Evolutionary conservation across 805 yeast genomes (phyloP), one percentile per base, ranked within the genome.

Genomic region (Candida gorgasii): DNA sequence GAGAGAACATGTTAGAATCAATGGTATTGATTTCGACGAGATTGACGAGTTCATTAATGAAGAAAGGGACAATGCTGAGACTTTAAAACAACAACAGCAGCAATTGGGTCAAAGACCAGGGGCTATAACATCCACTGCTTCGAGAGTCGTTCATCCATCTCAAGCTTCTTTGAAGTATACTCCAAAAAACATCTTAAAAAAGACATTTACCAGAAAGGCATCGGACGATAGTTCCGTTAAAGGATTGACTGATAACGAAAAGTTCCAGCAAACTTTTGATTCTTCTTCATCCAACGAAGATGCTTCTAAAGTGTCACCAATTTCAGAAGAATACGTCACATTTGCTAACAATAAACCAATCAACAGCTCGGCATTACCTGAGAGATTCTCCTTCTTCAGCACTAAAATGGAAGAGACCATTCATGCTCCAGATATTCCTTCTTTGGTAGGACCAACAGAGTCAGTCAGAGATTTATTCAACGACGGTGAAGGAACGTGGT

Each of bases 11-110:
- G 67, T 70, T 19, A 60, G 73, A 40, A 68, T 78, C 32, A 82
- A 81, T 46, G 97, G 96, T 13, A 87, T 93, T 51, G 96, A 92
- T 63, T 89, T 92, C 55, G 89, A 82, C 55, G 97, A 89, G 56
- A 77, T 92, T 51, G 96, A 88, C 45, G 93, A 86, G 52, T 88
- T 85, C 57, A 80, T 85, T 33, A 71, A 72, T 40, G 84, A 79
- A 42, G 82, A 79, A 51, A 66, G 81, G 45, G 78, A 72, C 44
- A 77, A 78, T 54, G 73, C 54, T 30, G 35, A 42, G 9, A 46
- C 50, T 32, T 43, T 59, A 52, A 54, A 44, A 19, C 50, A 55
- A 32, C 65, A 57, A 36, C 60, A 62, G 31, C 56, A 50, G 57
- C 53, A 54, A 58, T 49, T 45, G 47, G 16, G 44, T 53, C 8